These are phyloP conservation scores for Geotrichum restrictum DNA, from an alignment of 1,139 yeast genomes.

Conservation along the genomic window DNA sequence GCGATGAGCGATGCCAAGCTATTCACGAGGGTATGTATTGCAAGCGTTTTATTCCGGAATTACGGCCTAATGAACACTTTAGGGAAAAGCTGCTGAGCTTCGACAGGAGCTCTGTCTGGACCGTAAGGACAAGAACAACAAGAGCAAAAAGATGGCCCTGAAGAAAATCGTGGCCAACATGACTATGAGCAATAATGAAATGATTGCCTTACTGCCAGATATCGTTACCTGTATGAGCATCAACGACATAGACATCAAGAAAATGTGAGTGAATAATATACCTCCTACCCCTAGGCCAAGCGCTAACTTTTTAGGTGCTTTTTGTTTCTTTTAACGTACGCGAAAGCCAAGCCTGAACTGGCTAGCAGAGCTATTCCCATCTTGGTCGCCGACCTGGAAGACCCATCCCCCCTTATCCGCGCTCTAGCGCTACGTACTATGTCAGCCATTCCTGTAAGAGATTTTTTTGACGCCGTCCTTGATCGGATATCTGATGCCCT, in stretches of 20 bases:
- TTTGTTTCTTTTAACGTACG: constrained; percentile 56
- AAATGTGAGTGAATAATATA: constrained; percentile 40
- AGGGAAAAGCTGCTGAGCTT: constrained; percentile 51
- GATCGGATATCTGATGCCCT: constrained; percentile 42
- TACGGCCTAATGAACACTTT: not conserved
- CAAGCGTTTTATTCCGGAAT: not conserved
- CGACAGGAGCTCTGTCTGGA: constrained; percentile 54
- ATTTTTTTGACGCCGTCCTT: constrained; percentile 49
- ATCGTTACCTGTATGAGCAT: constrained; percentile 57
- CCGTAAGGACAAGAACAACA: constrained; percentile 47
- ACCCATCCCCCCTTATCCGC: constrained; percentile 43
- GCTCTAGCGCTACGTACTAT: constrained; percentile 63
- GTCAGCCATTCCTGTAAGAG: constrained; percentile 54
- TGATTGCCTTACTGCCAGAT: constrained; percentile 64
- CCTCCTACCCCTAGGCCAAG: not conserved
- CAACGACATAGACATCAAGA: constrained; percentile 69
- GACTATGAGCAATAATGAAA: constrained; percentile 76
- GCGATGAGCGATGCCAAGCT: constrained; percentile 34
- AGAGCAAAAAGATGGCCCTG: constrained; percentile 56
- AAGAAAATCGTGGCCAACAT: constrained; percentile 79
- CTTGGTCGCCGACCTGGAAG: constrained; percentile 50
- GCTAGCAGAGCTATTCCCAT: constrained; percentile 56
- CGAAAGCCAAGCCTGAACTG: constrained; percentile 54
- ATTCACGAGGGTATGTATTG: constrained; percentile 31
- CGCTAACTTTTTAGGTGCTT: constrained; percentile 32